These are phyloP conservation scores for Backusella australiensis DNA, from an alignment of 192 early-diverging fungal genomes.

Conservation along the genomic window DNA sequence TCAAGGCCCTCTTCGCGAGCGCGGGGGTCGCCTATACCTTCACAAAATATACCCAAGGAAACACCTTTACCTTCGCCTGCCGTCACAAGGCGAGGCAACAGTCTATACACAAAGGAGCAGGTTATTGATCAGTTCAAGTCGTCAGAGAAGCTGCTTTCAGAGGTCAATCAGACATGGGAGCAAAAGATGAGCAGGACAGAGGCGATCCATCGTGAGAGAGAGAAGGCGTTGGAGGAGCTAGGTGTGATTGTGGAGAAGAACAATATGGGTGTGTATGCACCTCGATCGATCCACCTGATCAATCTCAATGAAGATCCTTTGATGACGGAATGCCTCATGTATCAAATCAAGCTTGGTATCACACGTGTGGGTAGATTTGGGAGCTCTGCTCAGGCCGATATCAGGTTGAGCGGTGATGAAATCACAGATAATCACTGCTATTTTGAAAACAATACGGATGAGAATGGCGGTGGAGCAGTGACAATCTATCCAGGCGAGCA, in stretches of 20 bases:
- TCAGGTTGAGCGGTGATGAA: constrained; percentile 47
- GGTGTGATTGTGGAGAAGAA: constrained; percentile 63
- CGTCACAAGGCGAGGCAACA: constrained; percentile 11
- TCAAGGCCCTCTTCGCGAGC: not conserved
- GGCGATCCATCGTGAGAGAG: constrained; percentile 57
- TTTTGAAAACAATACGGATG: constrained; percentile 51
- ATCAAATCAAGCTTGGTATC: constrained; percentile 63
- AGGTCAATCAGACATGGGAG: constrained; percentile 75
- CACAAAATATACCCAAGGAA: constrained; percentile 6
- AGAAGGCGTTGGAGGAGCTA: constrained; percentile 61
- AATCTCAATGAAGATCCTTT: constrained; percentile 80
- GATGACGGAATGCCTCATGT: constrained; percentile 77
- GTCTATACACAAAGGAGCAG: constrained; percentile 29
- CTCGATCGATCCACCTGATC: constrained; percentile 66
- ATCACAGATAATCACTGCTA: constrained; percentile 59
- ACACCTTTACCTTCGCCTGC: constrained; percentile 27
- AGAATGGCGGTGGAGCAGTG: constrained; percentile 39
- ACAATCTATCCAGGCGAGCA: constrained; percentile 51
- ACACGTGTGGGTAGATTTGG: constrained; percentile 56
- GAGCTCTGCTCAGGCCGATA: constrained; percentile 33
- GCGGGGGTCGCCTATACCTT: constrained; percentile 4
- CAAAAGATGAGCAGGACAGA: constrained; percentile 66
- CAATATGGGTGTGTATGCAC: constrained; percentile 61
- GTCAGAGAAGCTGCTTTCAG: constrained; percentile 73
- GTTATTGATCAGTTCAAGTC: constrained; percentile 70